These are phyloP conservation scores for Corylus heterophylla DNA, from an alignment of 306 rosid species.

Conservation along the genomic window DNA sequence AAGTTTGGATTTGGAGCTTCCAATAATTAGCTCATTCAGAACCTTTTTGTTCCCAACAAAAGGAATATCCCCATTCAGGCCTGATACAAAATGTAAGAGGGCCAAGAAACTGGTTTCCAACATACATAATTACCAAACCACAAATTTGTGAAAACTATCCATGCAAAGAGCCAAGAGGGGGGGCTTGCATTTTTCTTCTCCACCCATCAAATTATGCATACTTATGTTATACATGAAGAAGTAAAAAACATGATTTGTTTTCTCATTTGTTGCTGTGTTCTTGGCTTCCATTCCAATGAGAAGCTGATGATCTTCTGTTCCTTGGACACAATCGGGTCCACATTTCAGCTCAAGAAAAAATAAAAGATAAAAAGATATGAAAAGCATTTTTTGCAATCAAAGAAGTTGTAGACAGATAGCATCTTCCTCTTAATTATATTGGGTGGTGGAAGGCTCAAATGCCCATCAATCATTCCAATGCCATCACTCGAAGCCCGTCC, in stretches of 20 bases:
- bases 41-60: background rate
- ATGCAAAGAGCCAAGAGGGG: background rate
- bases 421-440: constrained; percentile 1
- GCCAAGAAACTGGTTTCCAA: background rate
- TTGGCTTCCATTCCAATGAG: constrained; percentile 1
- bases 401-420: constrained; percentile 15
- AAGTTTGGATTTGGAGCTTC: background rate
- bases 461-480: constrained; percentile 19
- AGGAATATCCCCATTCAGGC: background rate
- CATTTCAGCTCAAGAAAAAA: background rate
- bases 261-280: constrained; percentile 9
- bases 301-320: background rate
- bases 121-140: background rate
- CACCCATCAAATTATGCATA: background rate
- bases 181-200: background rate
- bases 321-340: constrained; percentile 23
- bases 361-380: background rate
- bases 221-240: background rate
- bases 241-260: background rate
- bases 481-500: constrained; percentile 5
- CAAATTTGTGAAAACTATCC: background rate
- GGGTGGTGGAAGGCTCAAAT: constrained; percentile 20
- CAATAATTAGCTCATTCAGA: background rate
- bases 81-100: background rate
- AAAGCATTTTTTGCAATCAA: background rate